Base-by-base conservation (phyloP, 2,329 filamentous ascomycete species). In the Xylariaceae sp. region DNA sequence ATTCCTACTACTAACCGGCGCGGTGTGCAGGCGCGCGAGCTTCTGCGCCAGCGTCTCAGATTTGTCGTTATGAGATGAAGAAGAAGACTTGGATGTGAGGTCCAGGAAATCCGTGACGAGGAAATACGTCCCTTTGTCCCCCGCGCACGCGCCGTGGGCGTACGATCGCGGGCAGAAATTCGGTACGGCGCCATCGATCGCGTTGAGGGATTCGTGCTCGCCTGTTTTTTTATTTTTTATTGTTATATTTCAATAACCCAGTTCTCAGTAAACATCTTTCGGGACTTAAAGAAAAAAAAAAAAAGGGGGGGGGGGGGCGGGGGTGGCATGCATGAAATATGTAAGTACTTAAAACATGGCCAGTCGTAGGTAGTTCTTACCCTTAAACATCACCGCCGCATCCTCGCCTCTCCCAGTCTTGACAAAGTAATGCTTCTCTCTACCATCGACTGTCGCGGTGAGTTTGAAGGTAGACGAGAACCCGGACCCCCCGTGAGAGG, bases 151-250 rank as follows among this genome's bases (percentile, higher is more conserved):
- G 1, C 89, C 89, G 57, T 86, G 78, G 23, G 84, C 86, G 57
- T 88, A 73, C 0, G 85, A 83, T 32, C 71, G 70, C 0, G 89
- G 88, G 55, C 85, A 90, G 37, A 96, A 75, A 21, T 74, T 74
- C 1, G 88, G 84, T 0, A 92, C 83, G 11, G 70, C 69, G 31
- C 68, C 56, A 57, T 88, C 75, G 50, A 97, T 85, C 38, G 88
- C 85, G 56, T 88, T 89, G 38, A 96, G 76, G 3, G 87, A 94
- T 34, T 77, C 76, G 57, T 88, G 83, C 63, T 96, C 90, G 44
- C 89, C 86, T 77, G 54, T 31, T 16, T 5, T 21, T 19, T 9
- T n/a, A n/a, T 9, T 48, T n/a, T n/a, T n/a, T n/a, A n/a, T n/a
- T n/a, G n/a, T n/a, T n/a, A n/a, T n/a, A n/a, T n/a, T n/a, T n/a